Conservation (phyloP, 179 eudicot genomes). For the Spergularia azorica region DNA sequence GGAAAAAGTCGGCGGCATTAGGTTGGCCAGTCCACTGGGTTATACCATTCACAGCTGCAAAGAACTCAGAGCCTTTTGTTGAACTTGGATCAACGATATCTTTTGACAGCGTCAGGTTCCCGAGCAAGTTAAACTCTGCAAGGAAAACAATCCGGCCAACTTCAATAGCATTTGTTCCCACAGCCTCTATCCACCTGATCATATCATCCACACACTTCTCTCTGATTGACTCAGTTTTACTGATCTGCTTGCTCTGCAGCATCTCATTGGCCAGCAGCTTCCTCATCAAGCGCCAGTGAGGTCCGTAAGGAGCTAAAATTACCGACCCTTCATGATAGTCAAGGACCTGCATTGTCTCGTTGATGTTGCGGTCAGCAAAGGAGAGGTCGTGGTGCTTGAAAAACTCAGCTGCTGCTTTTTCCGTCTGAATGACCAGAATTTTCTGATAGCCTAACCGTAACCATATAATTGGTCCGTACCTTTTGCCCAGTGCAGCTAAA, state of each 20-base stretch:
- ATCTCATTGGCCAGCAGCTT: constrained; percentile 19
- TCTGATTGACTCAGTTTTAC: constrained; percentile 12
- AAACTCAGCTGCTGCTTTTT: constrained; percentile 21
- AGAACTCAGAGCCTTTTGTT: constrained; percentile 23
- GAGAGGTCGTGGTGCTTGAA: constrained; percentile 26
- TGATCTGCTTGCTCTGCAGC: constrained; percentile 23
- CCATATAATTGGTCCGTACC: constrained; percentile 25
- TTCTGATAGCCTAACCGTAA: constrained; percentile 24
- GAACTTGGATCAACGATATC: constrained; percentile 25
- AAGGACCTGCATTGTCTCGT: constrained; percentile 25
- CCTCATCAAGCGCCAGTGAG: constrained; percentile 25
- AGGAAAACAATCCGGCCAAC: constrained; percentile 19
- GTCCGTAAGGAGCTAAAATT: constrained; percentile 23
- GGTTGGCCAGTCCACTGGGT: constrained; percentile 14
- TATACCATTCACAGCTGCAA: constrained; percentile 7
- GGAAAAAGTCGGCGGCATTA: constrained; percentile 25
- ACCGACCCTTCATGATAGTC: constrained; percentile 24
- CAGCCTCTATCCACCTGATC: constrained; percentile 25
- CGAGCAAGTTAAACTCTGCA: constrained; percentile 27
- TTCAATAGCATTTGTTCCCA: constrained; percentile 10
- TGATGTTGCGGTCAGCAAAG: constrained; percentile 31
- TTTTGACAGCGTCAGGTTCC: constrained; percentile 27
- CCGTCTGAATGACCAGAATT: constrained; percentile 27
- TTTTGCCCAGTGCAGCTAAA: constrained; percentile 19
- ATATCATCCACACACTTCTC: constrained; percentile 27